These are phyloP conservation scores for Ulvella scutata DNA, from an alignment of 139 green algal genomes.

Conservation along the genomic window DNA sequence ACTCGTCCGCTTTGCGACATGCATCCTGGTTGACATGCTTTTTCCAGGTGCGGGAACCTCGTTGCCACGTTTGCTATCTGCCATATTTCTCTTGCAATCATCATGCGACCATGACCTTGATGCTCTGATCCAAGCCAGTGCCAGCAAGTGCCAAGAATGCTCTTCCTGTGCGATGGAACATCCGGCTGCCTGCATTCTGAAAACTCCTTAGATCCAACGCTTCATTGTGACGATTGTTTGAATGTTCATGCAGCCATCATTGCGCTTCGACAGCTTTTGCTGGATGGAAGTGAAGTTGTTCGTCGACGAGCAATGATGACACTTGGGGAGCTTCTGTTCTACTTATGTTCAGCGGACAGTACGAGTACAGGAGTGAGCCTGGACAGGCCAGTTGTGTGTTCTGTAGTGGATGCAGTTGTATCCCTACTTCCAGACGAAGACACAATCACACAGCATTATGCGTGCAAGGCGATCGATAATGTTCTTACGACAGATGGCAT, in stretches of 20 bases:
- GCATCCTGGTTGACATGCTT: conserved; percentile 54
- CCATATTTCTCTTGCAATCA: not conserved
- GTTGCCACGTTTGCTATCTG: not conserved
- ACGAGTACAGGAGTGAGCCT: not conserved
- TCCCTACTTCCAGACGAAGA: conserved; percentile 63
- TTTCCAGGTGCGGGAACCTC: conserved; percentile 1
- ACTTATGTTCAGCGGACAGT: conserved; percentile 13
- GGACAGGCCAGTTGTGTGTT: conserved; percentile 16
- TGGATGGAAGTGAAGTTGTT: conserved; percentile 55
- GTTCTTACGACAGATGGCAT: conserved; percentile 20
- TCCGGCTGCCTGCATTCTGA: too few species aligned
- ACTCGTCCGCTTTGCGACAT: conserved; percentile 79
- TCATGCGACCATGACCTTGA: not conserved
- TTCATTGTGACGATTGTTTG: not conserved
- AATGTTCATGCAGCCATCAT: not conserved
- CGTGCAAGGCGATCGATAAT: conserved; percentile 90
- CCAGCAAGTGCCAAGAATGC: not conserved
- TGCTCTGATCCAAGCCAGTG: not conserved
- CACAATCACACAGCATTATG: conserved; percentile 79
- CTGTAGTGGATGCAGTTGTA: conserved; percentile 11
- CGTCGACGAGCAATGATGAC: conserved; percentile 63
- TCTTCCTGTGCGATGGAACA: not conserved
- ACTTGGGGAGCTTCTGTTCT: conserved; percentile 90
- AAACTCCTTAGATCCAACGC: too few species aligned
- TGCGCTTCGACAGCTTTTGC: not conserved